Conservation (phyloP, 768 basidiomycete genomes). For the Suillus subalutaceus region DNA sequence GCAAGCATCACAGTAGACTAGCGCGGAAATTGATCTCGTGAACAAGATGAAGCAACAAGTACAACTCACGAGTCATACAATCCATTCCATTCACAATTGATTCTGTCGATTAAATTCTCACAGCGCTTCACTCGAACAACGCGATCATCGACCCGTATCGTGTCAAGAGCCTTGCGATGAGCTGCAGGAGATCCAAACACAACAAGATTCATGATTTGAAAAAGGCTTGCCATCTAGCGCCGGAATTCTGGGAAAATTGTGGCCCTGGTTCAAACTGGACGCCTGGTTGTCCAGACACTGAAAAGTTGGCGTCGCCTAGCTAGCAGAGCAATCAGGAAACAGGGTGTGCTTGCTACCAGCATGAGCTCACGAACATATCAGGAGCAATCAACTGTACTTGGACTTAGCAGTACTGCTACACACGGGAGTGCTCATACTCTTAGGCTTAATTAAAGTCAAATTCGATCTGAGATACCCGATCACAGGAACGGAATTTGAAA, state of each 20-base stretch:
- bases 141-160: slow-evolving; percentile 45
- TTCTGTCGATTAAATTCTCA: slow-evolving; percentile 41
- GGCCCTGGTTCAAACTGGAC: slow-evolving; percentile 19
- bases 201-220: slow-evolving; percentile 34
- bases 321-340: slow-evolving; percentile 10
- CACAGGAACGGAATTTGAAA: too few species aligned
- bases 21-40: neutral
- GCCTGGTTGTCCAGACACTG: slow-evolving; percentile 37
- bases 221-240: slow-evolving; percentile 32
- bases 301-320: slow-evolving; percentile 26
- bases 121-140: slow-evolving; percentile 43
- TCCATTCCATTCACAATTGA: slow-evolving; percentile 50
- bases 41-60: neutral
- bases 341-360: neutral
- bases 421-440: neutral
- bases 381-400: neutral
- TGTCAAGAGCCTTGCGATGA: slow-evolving; percentile 40
- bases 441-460: too few species aligned
- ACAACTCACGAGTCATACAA: slow-evolving; percentile 46
- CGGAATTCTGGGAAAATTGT: slow-evolving; percentile 21
- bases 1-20: slow-evolving; percentile 17
- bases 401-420: neutral
- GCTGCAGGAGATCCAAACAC: slow-evolving; percentile 49
- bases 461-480: too few species aligned
- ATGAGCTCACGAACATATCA: slow-evolving; percentile 25